Percentiles rank a stretch among this genome's conserved stretches.
Evolutionary conservation across 2,329 filamentous ascomycete genomes (phyloP).

Genomic region (Xylaria sp.): DNA sequence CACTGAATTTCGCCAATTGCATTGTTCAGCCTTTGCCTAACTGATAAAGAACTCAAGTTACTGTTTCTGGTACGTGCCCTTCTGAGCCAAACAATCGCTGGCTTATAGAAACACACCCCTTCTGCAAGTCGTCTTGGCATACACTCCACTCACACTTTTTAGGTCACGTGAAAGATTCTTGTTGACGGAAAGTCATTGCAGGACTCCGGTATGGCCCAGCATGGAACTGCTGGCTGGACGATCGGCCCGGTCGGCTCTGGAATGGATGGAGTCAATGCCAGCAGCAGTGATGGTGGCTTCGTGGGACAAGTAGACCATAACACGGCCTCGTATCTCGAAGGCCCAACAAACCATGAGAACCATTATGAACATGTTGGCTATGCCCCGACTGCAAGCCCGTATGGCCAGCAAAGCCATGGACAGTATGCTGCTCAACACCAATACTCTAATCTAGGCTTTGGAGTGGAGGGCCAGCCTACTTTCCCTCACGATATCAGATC

Average conservation of each 20-base stretch:
- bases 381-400: slow-evolving; percentile 13
- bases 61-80: slow-evolving; percentile 20
- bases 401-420: slow-evolving; percentile 27
- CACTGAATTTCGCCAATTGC: not conserved
- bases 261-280: slow-evolving; percentile 11
- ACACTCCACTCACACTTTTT: slow-evolving; percentile 26
- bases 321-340: slow-evolving; percentile 23
- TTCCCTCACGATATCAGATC: slow-evolving; percentile 22
- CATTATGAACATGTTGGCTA: slow-evolving; percentile 27
- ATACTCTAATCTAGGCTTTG: slow-evolving; percentile 27
- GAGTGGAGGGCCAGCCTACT: slow-evolving; percentile 16
- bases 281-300: slow-evolving; percentile 12
- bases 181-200: not conserved
- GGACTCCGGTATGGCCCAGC: slow-evolving; percentile 32
- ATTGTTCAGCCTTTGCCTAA: slow-evolving; percentile 1
- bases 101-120: slow-evolving; percentile 28
- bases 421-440: slow-evolving; percentile 28
- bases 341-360: slow-evolving; percentile 16
- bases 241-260: slow-evolving; percentile 24
- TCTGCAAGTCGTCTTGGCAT: slow-evolving; percentile 18
- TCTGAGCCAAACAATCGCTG: slow-evolving; percentile 8
- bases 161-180: slow-evolving; percentile 34
- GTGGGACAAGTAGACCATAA: slow-evolving; percentile 29
- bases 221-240: slow-evolving; percentile 32
- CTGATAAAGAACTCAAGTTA: not conserved